Evolutionary conservation across 371 early-diverging fungal species (phyloP), one percentile per base, ranked within the genome.

Genomic region (Coemansia sp.): DNA sequence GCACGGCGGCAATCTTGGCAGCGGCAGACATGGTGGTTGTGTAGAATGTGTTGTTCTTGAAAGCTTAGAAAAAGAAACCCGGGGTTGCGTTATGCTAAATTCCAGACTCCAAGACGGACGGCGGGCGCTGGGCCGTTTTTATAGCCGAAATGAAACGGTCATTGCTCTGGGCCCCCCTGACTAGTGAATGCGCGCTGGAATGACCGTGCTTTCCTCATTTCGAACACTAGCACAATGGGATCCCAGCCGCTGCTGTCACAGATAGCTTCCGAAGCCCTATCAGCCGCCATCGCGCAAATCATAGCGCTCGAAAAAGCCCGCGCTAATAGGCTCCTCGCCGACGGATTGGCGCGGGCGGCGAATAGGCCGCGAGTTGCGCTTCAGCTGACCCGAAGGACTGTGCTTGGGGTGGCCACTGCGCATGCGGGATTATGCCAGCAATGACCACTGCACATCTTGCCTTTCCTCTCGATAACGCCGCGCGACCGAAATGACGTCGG

Each of bases 1-100:
- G 71, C 37, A 70, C 66, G 14, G 61, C 38, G 38, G 61, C 52
- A 37, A 70, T 70, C 71, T 60, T 66, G 32, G 66, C 71, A 29
- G 71, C 66, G 34, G 66, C 48, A 58, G 71, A 70, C 71, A 70
- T 69, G 48, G 44, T 34, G 5, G 12, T 46, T 40, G 33, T 49
- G 43, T 6, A 49, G 18, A 56, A 49, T 10, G 32, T 7, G 29
- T 53, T 33, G 32, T n/a, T 53, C 11, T 6, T 33, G 46, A 48
- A 16, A 48, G 18, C 31, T 48, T 4, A 29, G 24, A 48, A 12
- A n/a, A 16, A 43, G 43, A 16, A 43, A 43, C 16, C 43, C n/a
- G n/a, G n/a, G 43, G 43, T 43, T 14, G 40, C 16, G 43, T 43
- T n/a, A n/a, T n/a, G n/a, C 43, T 43, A n/a, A 43, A 16, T 43